Evolutionary conservation across 2,329 filamentous ascomycete genomes (phyloP).

Genomic region (Cladobotryum mycophilum): DNA sequence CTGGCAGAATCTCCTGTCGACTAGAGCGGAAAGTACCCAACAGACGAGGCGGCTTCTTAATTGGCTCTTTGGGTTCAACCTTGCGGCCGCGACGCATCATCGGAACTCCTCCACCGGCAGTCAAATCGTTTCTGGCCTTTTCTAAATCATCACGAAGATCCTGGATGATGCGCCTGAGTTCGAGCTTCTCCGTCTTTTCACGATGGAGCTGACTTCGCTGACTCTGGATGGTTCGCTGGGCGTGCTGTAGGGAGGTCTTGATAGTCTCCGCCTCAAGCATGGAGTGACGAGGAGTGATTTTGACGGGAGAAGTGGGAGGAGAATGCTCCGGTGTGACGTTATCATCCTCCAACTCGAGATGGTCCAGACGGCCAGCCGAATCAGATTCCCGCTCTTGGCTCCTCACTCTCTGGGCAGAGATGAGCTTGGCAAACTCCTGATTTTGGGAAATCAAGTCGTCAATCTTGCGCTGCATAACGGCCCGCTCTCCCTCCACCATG

Average conservation of each 20-base stretch:
- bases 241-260: conserved; percentile 88
- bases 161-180: conserved; percentile 90
- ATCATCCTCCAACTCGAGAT: conserved; percentile 59
- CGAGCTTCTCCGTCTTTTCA: conserved; percentile 97
- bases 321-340: conserved; percentile 80
- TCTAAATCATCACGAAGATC: conserved; percentile 90
- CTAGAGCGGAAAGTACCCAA: conserved; percentile 70
- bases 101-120: conserved; percentile 36
- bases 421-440: conserved; percentile 78
- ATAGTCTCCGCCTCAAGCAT: conserved; percentile 93
- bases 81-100: conserved; percentile 58
- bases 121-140: conserved; percentile 47
- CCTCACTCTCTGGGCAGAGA: conserved; percentile 66
- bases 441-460: conserved; percentile 87
- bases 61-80: conserved; percentile 60
- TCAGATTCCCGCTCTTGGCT: conserved; percentile 57
- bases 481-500: conserved; percentile 71
- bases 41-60: conserved; percentile 75
- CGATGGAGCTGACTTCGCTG: conserved; percentile 91
- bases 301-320: conserved; percentile 82
- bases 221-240: conserved; percentile 93
- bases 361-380: conserved; percentile 54
- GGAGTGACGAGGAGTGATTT: conserved; percentile 79
- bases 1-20: conserved; percentile 67
- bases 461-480: conserved; percentile 73